Conservation (phyloP, 495 filamentous ascomycete genomes). For the Hypoxylon fuscum region DNA sequence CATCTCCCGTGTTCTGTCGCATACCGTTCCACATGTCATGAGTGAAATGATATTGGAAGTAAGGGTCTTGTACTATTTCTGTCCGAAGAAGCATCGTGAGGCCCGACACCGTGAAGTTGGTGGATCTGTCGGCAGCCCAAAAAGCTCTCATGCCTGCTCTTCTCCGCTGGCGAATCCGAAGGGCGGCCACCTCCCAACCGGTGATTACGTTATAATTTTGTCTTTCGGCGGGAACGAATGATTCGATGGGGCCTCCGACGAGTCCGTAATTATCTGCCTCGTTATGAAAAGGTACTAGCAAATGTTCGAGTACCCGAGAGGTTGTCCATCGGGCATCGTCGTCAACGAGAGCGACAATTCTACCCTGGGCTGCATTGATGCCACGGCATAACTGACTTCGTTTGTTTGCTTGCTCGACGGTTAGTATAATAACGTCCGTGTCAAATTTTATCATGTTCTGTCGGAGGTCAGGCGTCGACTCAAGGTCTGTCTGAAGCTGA, state of each 20-base stretch:
- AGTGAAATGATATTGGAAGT: conserved; percentile 31
- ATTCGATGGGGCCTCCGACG: conserved; percentile 33
- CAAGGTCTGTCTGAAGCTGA: neutral
- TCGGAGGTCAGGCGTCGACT: neutral
- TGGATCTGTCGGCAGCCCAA: conserved; percentile 29
- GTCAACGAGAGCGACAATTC: conserved; percentile 29
- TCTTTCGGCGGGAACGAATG: conserved; percentile 23
- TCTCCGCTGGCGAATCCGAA: conserved; percentile 27
- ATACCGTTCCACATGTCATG: conserved; percentile 24
- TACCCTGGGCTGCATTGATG: conserved; percentile 21
- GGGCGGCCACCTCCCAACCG: conserved; percentile 32
- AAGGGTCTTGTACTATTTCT: conserved; percentile 21
- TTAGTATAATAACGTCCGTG: neutral
- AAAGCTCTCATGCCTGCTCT: conserved; percentile 26
- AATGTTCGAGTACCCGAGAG: neutral
- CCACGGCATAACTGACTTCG: conserved; percentile 28
- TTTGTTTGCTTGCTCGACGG: conserved; percentile 26
- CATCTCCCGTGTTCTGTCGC: conserved; percentile 30
- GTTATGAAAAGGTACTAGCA: conserved; percentile 36
- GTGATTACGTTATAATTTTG: conserved; percentile 20
- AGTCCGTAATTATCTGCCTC: conserved; percentile 23
- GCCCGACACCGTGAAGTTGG: conserved; percentile 38
- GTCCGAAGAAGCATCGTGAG: conserved; percentile 35
- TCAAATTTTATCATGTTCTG: neutral
- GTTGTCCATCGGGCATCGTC: conserved; percentile 32